Base-by-base conservation (phyloP, 148 eudicot species). In the Linanthus parryae region DNA sequence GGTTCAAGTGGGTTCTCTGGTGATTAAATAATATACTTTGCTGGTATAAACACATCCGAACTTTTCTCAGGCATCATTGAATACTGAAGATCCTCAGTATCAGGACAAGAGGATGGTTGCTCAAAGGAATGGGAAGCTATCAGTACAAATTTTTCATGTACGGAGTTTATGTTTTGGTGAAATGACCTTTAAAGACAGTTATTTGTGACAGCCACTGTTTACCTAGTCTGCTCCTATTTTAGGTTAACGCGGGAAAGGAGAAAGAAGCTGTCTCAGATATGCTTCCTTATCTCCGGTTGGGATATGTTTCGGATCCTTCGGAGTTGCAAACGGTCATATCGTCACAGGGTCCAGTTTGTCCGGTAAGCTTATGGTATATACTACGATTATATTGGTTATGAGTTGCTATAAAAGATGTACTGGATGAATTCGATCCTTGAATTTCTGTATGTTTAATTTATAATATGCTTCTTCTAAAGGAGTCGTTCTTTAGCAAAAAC, bases 51-150 rank as follows among this genome's bases (percentile, higher is more conserved):
- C 35, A 20, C 38, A 42, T 26, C 28, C 14, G 33, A 1, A 42
- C 29, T 47, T 72, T 48, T 14, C 49, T 59, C 72, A 92, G 99
- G 99, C 94, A 62, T 81, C 91, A 16, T 60, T 92, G 35, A 82
- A 69, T 58, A 84, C 94, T 7, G 96, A 92, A 61, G 99, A 92
- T 80, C 99, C 99, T 34, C 96, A 76, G 64, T 92, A 92, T 75
- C 99, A 92, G 73, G 99, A 87, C 38, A 92, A 92, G 75, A 76
- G 99, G 69, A 64, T 92, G 90, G 99, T 81, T 72, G 99, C 95
- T 58, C 99, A 92, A 59, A 72, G 87, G 54, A 81, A 92, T 66
- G 94, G 96, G 52, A 92, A 84, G 66, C 54, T 88, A 34, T 81
- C 99, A 35, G 59, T 77, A 42, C 96, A 92, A 71, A 31, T 52